These are phyloP conservation scores for Neurospora africana DNA, from an alignment of 495 filamentous ascomycete species.

Conservation along the genomic window DNA sequence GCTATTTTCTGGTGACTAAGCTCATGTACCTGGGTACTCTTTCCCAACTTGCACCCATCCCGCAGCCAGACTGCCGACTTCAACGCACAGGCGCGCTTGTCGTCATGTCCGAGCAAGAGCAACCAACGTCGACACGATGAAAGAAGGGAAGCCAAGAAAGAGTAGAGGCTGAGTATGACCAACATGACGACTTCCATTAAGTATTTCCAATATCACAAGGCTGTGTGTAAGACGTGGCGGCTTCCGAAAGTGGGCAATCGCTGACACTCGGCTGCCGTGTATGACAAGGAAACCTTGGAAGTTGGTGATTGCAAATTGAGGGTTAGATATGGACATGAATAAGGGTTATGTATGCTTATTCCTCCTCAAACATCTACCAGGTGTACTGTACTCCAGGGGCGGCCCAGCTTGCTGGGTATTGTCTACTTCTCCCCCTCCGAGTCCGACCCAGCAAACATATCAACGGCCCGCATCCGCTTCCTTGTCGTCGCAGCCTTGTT, in stretches of 20 bases:
- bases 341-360: not conserved
- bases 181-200: not conserved
- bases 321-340: not conserved
- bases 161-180: not conserved
- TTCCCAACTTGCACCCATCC: not conserved
- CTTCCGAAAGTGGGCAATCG: not conserved
- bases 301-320: not conserved
- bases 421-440: constrained; percentile 25
- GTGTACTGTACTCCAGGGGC: too few species aligned
- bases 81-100: not conserved
- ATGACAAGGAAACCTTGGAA: not conserved
- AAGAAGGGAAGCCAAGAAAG: not conserved
- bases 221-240: not conserved
- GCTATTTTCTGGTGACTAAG: constrained; percentile 9
- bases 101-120: not conserved
- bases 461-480: constrained; percentile 72
- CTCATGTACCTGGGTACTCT: not conserved
- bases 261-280: not conserved
- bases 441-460: constrained; percentile 78
- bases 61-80: not conserved
- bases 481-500: constrained; percentile 16
- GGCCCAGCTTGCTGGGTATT: not conserved
- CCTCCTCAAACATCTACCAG: too few species aligned
- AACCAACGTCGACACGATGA: not conserved
- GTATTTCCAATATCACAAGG: not conserved